phyloP scores from a whole-genome alignment of 2,329 filamentous ascomycete species.

The Colletotrichum cuscutae region DNA sequence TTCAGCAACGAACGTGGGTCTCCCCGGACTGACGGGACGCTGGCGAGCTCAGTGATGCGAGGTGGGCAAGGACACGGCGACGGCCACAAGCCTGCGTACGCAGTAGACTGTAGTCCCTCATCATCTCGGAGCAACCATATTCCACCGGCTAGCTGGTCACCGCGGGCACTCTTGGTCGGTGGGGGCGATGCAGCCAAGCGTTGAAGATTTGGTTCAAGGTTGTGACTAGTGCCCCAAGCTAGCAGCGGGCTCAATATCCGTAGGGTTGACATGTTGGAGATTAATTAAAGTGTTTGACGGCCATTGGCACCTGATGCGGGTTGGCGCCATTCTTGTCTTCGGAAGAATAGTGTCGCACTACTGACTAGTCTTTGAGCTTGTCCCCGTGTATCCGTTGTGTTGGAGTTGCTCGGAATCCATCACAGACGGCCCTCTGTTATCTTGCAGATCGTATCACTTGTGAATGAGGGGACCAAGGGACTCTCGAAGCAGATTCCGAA shows the following conservation, averaged over 20 bases:
- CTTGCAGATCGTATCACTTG: not conserved
- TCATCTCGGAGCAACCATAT: slow-evolving; percentile 33
- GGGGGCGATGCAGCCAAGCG: slow-evolving; percentile 17
- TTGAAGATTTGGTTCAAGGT: slow-evolving; percentile 24
- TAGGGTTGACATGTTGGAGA: slow-evolving; percentile 33
- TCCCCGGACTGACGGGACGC: slow-evolving; percentile 22
- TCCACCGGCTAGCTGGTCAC: slow-evolving; percentile 11
- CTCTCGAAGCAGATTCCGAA: not conserved
- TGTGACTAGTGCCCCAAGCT: slow-evolving; percentile 25
- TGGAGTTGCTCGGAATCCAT: not conserved
- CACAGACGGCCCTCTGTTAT: slow-evolving; percentile 4
- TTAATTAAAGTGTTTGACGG: slow-evolving; percentile 28
- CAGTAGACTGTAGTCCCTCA: slow-evolving; percentile 12
- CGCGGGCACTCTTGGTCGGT: not conserved
- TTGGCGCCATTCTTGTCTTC: slow-evolving; percentile 23
- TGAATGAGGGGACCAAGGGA: not conserved
- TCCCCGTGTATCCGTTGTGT: slow-evolving; percentile 10
- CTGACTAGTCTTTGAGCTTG: slow-evolving; percentile 30
- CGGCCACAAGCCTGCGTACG: not conserved
- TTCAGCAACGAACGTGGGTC: slow-evolving; percentile 17
- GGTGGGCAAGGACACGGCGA: slow-evolving; percentile 10
- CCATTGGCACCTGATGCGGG: slow-evolving; percentile 7
- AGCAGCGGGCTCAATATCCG: slow-evolving; percentile 25
- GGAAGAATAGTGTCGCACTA: slow-evolving; percentile 33
- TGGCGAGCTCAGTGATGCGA: slow-evolving; percentile 1